Percentiles rank a stretch among this genome's conserved stretches.
phyloP scores from a whole-genome alignment of 345 rosid species.

The Raphanus sativus region DNA sequence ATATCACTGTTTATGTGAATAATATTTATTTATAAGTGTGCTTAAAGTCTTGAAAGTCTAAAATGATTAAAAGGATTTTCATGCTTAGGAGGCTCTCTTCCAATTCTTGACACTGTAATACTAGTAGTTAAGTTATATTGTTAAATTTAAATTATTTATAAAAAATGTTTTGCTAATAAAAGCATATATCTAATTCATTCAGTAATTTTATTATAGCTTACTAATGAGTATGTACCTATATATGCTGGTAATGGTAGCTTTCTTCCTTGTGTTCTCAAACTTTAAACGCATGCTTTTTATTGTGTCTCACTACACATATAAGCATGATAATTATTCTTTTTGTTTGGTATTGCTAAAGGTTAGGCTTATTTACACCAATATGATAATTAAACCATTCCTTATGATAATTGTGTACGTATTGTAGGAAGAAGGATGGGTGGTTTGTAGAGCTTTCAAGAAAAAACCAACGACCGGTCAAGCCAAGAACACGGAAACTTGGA shows the following conservation, averaged over 20 bases:
- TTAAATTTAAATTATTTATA: background rate
- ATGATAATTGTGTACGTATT: conserved; percentile 15
- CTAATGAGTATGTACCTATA: conserved; percentile 36
- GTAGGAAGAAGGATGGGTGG: conserved; percentile 99
- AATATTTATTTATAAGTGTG: background rate
- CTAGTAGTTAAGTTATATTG: background rate
- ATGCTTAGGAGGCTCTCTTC: background rate
- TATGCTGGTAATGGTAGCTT: conserved; percentile 25
- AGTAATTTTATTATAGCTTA: conserved; percentile 1
- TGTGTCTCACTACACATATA: conserved; percentile 44
- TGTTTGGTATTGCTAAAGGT: conserved; percentile 25
- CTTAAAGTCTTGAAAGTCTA: background rate
- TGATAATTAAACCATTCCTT: background rate
- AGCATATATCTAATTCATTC: background rate
- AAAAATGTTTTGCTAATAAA: background rate
- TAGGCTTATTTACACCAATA: conserved; percentile 43
- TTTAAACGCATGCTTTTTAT: conserved; percentile 50
- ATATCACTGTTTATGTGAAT: conserved; percentile 4
- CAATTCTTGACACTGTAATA: background rate
- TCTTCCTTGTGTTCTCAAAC: conserved; percentile 34
- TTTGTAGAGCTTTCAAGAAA: conserved; percentile 96
- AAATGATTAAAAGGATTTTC: background rate
- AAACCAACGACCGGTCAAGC: conserved; percentile 46
- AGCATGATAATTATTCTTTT: conserved; percentile 49
- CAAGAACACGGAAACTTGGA: conserved; percentile 69